Evolutionary conservation across 768 basidiomycete species (phyloP), one percentile per base, ranked within the genome.

Genomic region (Auricularia sp.): DNA sequence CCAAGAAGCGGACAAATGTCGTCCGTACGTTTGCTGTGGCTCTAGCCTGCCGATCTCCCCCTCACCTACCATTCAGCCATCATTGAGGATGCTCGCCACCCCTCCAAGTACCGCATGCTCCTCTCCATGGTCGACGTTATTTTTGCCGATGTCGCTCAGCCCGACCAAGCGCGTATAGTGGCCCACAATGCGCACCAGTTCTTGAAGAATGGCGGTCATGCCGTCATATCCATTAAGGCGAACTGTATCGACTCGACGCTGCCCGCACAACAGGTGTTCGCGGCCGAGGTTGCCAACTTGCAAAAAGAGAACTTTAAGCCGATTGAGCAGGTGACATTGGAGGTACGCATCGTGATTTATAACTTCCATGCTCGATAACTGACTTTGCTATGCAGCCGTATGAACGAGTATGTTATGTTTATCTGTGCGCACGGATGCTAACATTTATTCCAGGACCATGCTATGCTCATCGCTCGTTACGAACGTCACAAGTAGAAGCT

Each of bases 221-320:
- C 84, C 70, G 87, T 99, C 70, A 93, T 99, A 68, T 98, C 96
- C 63, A 97, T 99, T 84, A 99, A 99, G 80, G 97, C 97, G 36
- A 93, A 90, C 71, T 99, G 97, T 81, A 90, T 99, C 74, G 97
- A 99, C 76, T 98, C 93, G 53, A 98, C 95, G n/a, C 84, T 83
- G 3, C 85, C 92, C 2, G 86, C 97, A 10, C 91, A 93, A 67
- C 87, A 86, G 33, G 88, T 98, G 59, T 99, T 98, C 70, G 88
- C 92, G 1, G 77, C 81, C 43, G 93, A 98, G 77, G 90, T 98
- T 51, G 84, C 93, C 73, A 83, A 78, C 67, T 79, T 98, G 71
- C 86, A 88, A 74, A 80, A 82, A 59, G 81, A 80, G 71, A 87
- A 85, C 70, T 87, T 99, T 78, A 98, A 94, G 80, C 94, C 97